These are phyloP conservation scores for Pilasporangium apinafurcum DNA, from an alignment of 352 stramenopile species.

Conservation along the genomic window DNA sequence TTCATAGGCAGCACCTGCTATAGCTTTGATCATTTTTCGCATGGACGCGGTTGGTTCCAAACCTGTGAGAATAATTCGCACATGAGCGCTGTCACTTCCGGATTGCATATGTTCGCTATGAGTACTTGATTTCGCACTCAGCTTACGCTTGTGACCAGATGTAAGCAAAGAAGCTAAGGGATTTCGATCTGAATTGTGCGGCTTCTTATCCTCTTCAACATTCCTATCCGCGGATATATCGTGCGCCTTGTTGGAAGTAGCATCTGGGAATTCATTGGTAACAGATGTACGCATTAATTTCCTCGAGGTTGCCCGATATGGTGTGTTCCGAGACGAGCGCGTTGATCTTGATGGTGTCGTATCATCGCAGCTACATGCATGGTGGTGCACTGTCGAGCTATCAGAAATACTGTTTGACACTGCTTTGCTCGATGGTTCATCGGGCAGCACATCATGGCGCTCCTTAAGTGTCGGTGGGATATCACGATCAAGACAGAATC, in stretches of 20 bases:
- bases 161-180: not conserved
- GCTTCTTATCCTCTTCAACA: not conserved
- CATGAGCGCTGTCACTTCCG: slow-evolving; percentile 1
- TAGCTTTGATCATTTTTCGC: slow-evolving; percentile 35
- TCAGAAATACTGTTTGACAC: slow-evolving; percentile 4
- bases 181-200: not conserved
- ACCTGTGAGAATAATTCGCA: slow-evolving; percentile 43
- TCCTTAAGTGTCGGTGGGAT: not conserved
- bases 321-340: too few relatives aligned
- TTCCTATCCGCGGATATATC: slow-evolving; percentile 6
- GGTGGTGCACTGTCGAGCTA: too few relatives aligned
- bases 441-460: not conserved
- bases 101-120: not conserved
- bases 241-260: too few relatives aligned
- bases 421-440: slow-evolving; percentile 6
- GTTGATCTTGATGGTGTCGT: too few relatives aligned
- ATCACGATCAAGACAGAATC: slow-evolving; percentile 8
- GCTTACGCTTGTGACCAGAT: slow-evolving; percentile 7
- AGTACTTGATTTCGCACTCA: not conserved
- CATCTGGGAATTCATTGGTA: too few relatives aligned
- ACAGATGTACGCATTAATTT: too few relatives aligned
- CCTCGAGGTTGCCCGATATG: too few relatives aligned
- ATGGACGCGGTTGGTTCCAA: slow-evolving; percentile 30
- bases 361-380: too few relatives aligned
- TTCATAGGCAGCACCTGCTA: slow-evolving; percentile 33